Percentiles rank a stretch among this genome's conserved stretches.
These are phyloP conservation scores for Cryptomeria japonica DNA, from an alignment of 75 land plant species.

Conservation along the genomic window DNA sequence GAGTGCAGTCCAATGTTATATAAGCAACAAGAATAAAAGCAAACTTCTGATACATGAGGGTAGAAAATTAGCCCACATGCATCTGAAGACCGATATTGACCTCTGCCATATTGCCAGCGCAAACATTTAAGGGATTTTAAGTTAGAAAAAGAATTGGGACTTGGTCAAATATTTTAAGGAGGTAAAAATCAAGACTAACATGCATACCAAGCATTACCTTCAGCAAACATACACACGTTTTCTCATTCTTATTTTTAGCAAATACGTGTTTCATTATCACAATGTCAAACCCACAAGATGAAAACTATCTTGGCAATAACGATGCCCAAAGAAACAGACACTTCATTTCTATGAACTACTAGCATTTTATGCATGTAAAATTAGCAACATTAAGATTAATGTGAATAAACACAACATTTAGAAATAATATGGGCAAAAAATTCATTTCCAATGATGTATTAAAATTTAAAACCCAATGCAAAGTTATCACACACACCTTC, in stretches of 20 bases:
- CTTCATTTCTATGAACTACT: not conserved
- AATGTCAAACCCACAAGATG: not conserved
- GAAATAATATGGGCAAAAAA: not conserved
- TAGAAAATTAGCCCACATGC: too few relatives aligned
- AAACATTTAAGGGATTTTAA: not conserved
- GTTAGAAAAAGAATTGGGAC: not conserved
- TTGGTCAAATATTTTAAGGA: not conserved
- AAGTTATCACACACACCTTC: constrained; percentile 37
- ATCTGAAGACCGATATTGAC: not conserved
- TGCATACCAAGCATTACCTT: not conserved
- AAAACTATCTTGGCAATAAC: not conserved
- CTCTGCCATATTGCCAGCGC: not conserved
- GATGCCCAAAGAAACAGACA: not conserved
- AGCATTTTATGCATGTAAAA: not conserved
- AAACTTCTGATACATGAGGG: not conserved
- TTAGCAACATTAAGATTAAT: not conserved
- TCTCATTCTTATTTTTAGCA: not conserved
- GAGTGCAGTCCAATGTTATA: too few relatives aligned
- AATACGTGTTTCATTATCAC: not conserved
- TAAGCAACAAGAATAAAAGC: not conserved
- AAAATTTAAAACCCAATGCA: not conserved
- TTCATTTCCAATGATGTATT: not conserved
- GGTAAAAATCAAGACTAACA: not conserved
- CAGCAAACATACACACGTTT: not conserved
- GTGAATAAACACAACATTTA: not conserved